Evolutionary conservation across 345 rosid species (phyloP), one percentile per base, ranked within the genome.

Genomic region (Eucalyptus melliodora): DNA sequence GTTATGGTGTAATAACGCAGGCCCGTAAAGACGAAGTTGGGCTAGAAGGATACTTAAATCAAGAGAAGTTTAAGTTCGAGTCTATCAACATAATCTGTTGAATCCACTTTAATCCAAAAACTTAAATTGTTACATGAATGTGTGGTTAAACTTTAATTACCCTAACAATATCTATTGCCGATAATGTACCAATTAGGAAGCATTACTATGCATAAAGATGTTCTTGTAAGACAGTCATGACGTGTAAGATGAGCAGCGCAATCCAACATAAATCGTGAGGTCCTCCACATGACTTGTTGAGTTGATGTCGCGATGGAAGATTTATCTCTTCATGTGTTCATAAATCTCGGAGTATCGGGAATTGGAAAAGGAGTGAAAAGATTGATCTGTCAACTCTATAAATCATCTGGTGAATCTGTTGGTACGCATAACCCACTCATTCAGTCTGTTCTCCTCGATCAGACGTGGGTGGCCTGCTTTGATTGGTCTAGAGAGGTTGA

Each of bases 1-100:
- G 0, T 53, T 19, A 1, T 7, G 10, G 5, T 19, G 1, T 53
- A 53, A 9, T 0, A 53, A 53, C 1, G 2, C 0, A 1, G 0
- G 56, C 24, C 2, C 4, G 2, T 1, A 0, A 53, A 19, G 0
- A 53, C 7, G 0, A 19, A 53, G 24, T 53, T 53, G 10, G 24
- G 9, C 24, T 2, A 19, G 24, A 19, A 19, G 9, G 10, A 53
- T 53, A 53, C 10, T 7, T 53, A 8, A 53, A 53, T 53, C 0
- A 53, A 8, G 24, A 53, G 2, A 5, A 19, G 24, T 2, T 1
- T 8, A 53, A 53, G 11, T 53, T 0, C 2, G 1, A 19, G 24
- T 0, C 0, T 19, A 1, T 53, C 2, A 53, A 53, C 4, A 19
- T 53, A 53, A 3, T 19, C 0, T 0, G 11, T 53, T 53, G 11